Base-by-base conservation (phyloP, 2,329 filamentous ascomycete genomes). In the Ophiostoma piceae region DNA sequence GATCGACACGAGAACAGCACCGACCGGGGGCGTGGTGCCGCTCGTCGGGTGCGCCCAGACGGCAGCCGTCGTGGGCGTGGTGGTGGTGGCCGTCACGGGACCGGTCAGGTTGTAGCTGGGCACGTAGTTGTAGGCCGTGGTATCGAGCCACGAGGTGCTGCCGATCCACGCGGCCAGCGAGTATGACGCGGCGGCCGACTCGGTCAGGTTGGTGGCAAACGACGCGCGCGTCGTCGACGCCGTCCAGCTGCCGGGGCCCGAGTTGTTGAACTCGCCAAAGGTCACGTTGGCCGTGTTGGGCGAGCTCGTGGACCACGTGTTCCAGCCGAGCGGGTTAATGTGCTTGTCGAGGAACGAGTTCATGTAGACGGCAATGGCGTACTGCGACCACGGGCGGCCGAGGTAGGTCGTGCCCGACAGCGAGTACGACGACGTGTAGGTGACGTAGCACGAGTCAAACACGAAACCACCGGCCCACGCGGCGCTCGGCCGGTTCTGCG, bases 311-410 rank as follows among this genome's bases (percentile, higher is more conserved):
- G 74, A 75, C 79, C 79, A 80, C 37, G 79, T 75, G 1, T 74
- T 76, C 87, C 88, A 90, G 0, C 88, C 88, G 0, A 83, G 82
- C 1, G 80, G 70, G 74, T 88, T 88, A 74, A 90, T 83, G 29
- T 89, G 85, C 32, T 79, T 77, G 19, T 80, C 81, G 77, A 90
- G 79, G 41, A 76, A 76, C 0, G 84, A 85, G 69, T 81, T 76
- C 73, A 84, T 82, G 76, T 83, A 83, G 51, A 57, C 51, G 51
- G 8, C 51, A 57, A 82, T 79, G 1, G 83, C 78, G 68, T 80
- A 83, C 35, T 78, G 74, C 2, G 79, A 74, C 82, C 83, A 84
- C 0, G 83, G 83, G 7, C 83, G 79, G 3, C 83, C 83, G 1
- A 85, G 79, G 72, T 83, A 84, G 73, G 80, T 83, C 0, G 78